Evolutionary conservation across 2,329 filamentous ascomycete genomes (phyloP).

Genomic region (Penicillium frequentans): DNA sequence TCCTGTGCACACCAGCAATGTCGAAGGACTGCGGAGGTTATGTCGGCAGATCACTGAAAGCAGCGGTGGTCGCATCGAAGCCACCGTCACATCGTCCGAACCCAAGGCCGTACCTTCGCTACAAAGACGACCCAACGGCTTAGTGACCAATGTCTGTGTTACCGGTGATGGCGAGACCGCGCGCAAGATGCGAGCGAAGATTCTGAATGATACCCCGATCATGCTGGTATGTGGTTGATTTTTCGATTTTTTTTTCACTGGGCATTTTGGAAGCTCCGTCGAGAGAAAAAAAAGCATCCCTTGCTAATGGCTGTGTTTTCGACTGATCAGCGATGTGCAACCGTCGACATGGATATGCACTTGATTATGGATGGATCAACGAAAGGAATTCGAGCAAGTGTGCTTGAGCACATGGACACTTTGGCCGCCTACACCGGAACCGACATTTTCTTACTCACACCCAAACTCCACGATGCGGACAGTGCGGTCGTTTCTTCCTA

Average conservation of each 20-base stretch:
- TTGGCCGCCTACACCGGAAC: slow-evolving; percentile 88
- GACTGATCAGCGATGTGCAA: slow-evolving; percentile 73
- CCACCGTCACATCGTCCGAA: slow-evolving; percentile 78
- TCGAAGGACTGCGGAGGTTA: slow-evolving; percentile 73
- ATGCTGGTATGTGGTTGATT: slow-evolving; percentile 68
- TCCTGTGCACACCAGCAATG: slow-evolving; percentile 86
- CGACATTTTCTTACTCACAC: slow-evolving; percentile 92
- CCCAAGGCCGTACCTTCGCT: slow-evolving; percentile 63
- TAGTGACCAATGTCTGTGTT: slow-evolving; percentile 84
- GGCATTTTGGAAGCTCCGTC: not conserved
- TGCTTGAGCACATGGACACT: slow-evolving; percentile 82
- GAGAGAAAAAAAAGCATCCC: slow-evolving; percentile 1
- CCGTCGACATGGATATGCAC: slow-evolving; percentile 88
- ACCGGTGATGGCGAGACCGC: slow-evolving; percentile 85
- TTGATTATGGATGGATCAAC: slow-evolving; percentile 76
- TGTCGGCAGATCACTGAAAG: slow-evolving; percentile 77
- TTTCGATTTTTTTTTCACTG: slow-evolving; percentile 18
- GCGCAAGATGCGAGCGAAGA: slow-evolving; percentile 83
- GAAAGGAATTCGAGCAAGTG: slow-evolving; percentile 69
- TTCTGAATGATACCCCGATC: slow-evolving; percentile 89
- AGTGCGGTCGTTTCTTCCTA: slow-evolving; percentile 72
- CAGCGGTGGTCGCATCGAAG: slow-evolving; percentile 71
- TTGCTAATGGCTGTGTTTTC: slow-evolving; percentile 20
- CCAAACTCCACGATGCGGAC: slow-evolving; percentile 78
- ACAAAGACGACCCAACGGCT: slow-evolving; percentile 53